Conservation (phyloP, 2,329 filamentous ascomycete species). For the Boeremia lycopersici region DNA sequence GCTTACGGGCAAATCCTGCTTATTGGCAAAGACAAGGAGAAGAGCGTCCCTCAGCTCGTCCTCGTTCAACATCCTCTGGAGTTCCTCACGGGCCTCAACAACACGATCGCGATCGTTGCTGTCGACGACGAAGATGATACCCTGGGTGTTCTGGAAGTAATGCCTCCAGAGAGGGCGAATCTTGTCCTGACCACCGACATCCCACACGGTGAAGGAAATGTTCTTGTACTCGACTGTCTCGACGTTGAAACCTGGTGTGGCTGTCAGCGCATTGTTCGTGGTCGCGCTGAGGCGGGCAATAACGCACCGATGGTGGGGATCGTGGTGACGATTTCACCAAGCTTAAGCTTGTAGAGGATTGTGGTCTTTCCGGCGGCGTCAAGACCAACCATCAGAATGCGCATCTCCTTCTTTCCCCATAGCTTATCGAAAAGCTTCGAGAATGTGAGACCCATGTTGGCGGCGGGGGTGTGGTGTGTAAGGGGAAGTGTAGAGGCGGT, state of each 20-base stretch:
- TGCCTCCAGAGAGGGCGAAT: constrained; percentile 96
- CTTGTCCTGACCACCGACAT: constrained; percentile 98
- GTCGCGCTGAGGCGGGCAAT: constrained; percentile 12
- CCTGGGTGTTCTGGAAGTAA: constrained; percentile 96
- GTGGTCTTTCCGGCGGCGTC: constrained; percentile 98
- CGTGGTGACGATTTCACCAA: constrained; percentile 96
- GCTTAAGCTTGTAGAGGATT: constrained; percentile 98
- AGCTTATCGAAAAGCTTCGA: constrained; percentile 98
- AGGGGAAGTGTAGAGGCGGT: constrained; percentile 31
- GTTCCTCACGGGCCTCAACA: constrained; percentile 88
- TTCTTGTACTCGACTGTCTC: constrained; percentile 99
- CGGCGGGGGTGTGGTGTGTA: constrained; percentile 51
- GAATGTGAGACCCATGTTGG: constrained; percentile 88
- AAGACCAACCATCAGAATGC: constrained; percentile 95
- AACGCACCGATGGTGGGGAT: constrained; percentile 85
- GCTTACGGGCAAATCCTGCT: constrained; percentile 89
- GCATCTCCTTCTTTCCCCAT: constrained; percentile 99
- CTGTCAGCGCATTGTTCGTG: constrained; percentile 32
- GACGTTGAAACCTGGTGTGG: constrained; percentile 80
- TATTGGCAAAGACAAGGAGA: constrained; percentile 96
- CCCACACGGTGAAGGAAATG: constrained; percentile 99
- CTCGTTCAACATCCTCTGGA: constrained; percentile 97
- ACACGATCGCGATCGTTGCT: constrained; percentile 90
- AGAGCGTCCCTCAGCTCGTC: constrained; percentile 97
- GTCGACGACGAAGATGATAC: constrained; percentile 98